Conservation (phyloP, 768 basidiomycete genomes). For the Hebeloma cylindrosporum region DNA sequence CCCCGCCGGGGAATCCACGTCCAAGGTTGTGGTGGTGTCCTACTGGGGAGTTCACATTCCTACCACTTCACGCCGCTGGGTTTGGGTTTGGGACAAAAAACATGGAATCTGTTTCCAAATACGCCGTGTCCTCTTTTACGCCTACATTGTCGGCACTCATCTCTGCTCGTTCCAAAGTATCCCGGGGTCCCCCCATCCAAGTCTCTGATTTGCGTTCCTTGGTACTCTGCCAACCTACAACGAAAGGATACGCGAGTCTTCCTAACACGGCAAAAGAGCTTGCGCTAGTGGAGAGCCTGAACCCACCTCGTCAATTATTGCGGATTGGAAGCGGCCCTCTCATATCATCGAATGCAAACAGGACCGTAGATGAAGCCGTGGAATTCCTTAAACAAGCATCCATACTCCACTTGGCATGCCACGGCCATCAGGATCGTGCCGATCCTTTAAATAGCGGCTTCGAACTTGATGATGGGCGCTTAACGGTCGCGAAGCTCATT, state of each 20-base stretch:
- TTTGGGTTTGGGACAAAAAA: conserved; percentile 5
- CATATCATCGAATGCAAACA: conserved; percentile 7
- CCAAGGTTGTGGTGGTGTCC: conserved; percentile 19
- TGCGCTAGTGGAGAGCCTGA: conserved; percentile 4
- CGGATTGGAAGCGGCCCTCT: conserved; percentile 2
- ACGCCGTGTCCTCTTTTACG: conserved; percentile 15
- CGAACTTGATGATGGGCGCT: conserved; percentile 10
- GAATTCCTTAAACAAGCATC: conserved; percentile 2
- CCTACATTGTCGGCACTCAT: conserved; percentile 12
- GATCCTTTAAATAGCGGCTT: conserved; percentile 18
- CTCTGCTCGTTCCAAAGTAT: neutral
- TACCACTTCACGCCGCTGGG: conserved; percentile 17
- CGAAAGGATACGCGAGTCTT: conserved; percentile 5
- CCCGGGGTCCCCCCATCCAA: neutral
- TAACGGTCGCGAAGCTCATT: conserved; percentile 10
- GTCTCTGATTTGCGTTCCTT: conserved; percentile 6
- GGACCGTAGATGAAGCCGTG: conserved; percentile 9
- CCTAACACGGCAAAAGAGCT: conserved; percentile 15
- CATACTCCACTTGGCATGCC: conserved; percentile 19
- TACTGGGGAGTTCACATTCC: conserved; percentile 13
- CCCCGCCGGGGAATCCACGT: neutral
- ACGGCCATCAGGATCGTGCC: conserved; percentile 15
- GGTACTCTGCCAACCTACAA: conserved; percentile 12
- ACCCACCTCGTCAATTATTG: conserved; percentile 6
- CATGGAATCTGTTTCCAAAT: conserved; percentile 8